Base-by-base conservation (phyloP, 2,329 filamentous ascomycete species). In the Xylariales sp. region DNA sequence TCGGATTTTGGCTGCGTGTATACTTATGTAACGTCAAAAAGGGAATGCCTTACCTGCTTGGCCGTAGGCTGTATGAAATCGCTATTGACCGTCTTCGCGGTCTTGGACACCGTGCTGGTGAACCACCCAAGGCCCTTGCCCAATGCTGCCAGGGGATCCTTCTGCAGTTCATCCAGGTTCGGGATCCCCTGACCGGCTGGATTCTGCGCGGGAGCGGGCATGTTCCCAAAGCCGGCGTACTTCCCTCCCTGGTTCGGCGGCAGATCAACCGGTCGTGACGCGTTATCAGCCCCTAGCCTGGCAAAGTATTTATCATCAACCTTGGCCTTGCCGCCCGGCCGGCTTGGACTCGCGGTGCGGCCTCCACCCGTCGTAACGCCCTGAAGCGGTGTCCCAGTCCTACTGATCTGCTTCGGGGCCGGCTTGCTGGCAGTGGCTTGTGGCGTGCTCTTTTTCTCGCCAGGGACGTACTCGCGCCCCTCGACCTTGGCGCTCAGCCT, bases 61-160 rank as follows among this genome's bases (percentile, higher is more conserved):
- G 93, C 88, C 20, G 89, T 93, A 8, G 93, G 93, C 65, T 95
- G 89, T 40, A 98, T 88, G 66, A 88, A 96, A 24, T 84, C 80
- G 51, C 93, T 85, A 61, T 96, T 95, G 18, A 96, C 84, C 12
- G 80, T 87, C 71, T 95, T 94, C 27, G 90, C 93, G 50, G 87
- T 86, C 73, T 93, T 95, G 19, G 82, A 82, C 31, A 97, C 88
- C 10, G 88, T 89, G 24, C 80, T 85, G 14, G 88, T 79, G 57
- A 97, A 88, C 89, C 93, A 97, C 7, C 91, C 91, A 56, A 97
- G 94, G 0, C 91, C 87, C 65, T 95, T 96, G 20, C 82, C 88
- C 53, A 98, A 65, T 12, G 91, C 89, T 1, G 80, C 90, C 48
- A 97, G 73, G 0, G 93, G 90, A 60, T 98, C 93, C 59, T 83